These are phyloP conservation scores for Jaenimonas drosophilae DNA, from an alignment of 208 protist species.

Conservation along the genomic window DNA sequence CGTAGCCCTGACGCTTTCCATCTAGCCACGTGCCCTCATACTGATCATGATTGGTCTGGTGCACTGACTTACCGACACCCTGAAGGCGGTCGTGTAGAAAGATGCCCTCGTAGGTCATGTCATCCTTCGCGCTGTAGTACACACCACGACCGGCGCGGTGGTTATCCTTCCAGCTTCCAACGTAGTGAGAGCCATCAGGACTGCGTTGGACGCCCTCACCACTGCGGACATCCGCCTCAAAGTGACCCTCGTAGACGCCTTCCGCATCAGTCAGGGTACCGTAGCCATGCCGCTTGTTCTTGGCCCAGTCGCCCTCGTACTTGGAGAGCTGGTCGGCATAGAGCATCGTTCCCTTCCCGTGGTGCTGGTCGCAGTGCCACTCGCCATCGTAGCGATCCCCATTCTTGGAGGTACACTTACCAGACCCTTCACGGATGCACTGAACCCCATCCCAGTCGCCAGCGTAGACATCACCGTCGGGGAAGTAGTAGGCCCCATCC, in stretches of 20 bases:
- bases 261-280: constrained; percentile 47
- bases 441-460: constrained; percentile 49
- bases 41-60: constrained; percentile 10
- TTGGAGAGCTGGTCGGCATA: constrained; percentile 8
- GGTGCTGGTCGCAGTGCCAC: constrained; percentile 53
- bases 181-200: constrained; percentile 63
- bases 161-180: constrained; percentile 60
- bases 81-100: constrained; percentile 71
- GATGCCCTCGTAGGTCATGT: constrained; percentile 58
- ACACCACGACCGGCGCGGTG: constrained; percentile 43
- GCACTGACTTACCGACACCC: constrained; percentile 20
- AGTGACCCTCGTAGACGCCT: constrained; percentile 72
- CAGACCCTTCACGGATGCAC: constrained; percentile 51
- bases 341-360: constrained; percentile 43
- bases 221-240: constrained; percentile 29
- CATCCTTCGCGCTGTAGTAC: constrained; percentile 37
- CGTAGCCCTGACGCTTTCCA: constrained; percentile 68
- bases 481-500: constrained; percentile 65
- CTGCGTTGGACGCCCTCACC: constrained; percentile 52
- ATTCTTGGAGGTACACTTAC: constrained; percentile 58
- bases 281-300: constrained; percentile 52
- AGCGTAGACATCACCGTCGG: constrained; percentile 62
- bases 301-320: constrained; percentile 78
- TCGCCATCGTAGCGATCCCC: constrained; percentile 73
- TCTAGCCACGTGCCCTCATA: constrained; percentile 83